phyloP scores from a whole-genome alignment of 2,329 filamentous ascomycete species.

The Trichoderma koningiopsis region DNA sequence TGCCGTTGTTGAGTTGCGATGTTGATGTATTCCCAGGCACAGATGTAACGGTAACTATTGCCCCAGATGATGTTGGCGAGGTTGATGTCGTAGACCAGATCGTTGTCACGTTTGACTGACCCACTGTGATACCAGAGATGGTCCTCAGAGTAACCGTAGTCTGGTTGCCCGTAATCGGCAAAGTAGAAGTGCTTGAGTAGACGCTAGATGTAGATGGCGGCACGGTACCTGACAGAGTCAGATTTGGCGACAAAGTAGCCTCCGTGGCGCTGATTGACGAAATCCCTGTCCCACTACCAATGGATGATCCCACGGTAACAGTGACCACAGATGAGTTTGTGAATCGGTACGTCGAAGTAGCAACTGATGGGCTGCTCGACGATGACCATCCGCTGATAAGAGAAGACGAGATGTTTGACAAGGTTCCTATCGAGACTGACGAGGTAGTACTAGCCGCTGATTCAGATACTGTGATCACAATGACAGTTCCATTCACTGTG shows the following conservation, averaged over 20 bases:
- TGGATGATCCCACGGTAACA: neutral
- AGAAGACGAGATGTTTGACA: constrained; percentile 10
- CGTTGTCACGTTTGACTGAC: constrained; percentile 4
- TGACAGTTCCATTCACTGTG: constrained; percentile 21
- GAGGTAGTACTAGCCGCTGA: neutral
- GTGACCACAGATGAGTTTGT: constrained; percentile 24
- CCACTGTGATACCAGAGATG: neutral
- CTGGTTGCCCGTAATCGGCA: constrained; percentile 11
- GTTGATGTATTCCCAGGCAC: neutral
- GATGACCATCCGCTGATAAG: neutral
- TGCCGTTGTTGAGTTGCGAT: neutral
- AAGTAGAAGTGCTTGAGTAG: neutral
- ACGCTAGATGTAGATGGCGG: constrained; percentile 5
- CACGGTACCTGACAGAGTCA: constrained; percentile 18
- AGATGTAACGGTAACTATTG: neutral
- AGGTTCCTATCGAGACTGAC: neutral
- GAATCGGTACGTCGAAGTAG: constrained; percentile 14
- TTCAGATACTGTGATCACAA: constrained; percentile 8
- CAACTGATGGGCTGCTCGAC: constrained; percentile 3
- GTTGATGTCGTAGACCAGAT: neutral
- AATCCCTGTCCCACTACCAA: neutral
- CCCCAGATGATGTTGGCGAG: constrained; percentile 7
- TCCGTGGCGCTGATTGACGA: constrained; percentile 6
- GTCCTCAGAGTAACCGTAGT: constrained; percentile 16
- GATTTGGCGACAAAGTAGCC: constrained; percentile 13